Evolutionary conservation across 345 rosid species (phyloP).

Genomic region (Anacardium occidentale): DNA sequence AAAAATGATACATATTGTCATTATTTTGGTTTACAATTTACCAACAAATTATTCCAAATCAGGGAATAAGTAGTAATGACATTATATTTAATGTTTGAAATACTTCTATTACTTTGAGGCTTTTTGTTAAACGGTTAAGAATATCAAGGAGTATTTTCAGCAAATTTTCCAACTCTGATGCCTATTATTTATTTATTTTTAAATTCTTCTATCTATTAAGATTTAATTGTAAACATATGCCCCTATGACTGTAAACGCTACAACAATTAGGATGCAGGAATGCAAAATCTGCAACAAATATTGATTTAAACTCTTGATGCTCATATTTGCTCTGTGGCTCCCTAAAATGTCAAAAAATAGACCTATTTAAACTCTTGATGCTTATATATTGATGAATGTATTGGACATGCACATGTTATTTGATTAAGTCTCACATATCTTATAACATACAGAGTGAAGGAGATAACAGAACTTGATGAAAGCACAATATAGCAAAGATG

Average conservation of each 20-base stretch:
- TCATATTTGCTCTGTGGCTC: background rate
- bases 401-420: background rate
- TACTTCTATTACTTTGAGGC: too few species aligned
- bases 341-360: background rate
- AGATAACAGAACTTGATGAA: background rate
- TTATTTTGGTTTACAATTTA: background rate
- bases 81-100: too few species aligned
- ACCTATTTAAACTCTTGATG: background rate
- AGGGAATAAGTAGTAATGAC: background rate
- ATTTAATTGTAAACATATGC: background rate
- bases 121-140: too few species aligned
- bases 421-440: background rate
- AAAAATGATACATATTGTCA: background rate
- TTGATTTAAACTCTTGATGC: background rate
- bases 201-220: too few species aligned
- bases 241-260: background rate
- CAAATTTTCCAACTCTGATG: too few species aligned
- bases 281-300: background rate
- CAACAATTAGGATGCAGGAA: background rate
- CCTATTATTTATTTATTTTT: too few species aligned
- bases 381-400: background rate
- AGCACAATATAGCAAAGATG: slow-evolving; percentile 4
- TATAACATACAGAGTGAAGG: background rate
- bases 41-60: background rate
- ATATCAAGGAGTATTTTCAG: too few species aligned